phyloP scores from a whole-genome alignment of 2,329 filamentous ascomycete species.

The Magnaporthiopsis rhizophila region DNA sequence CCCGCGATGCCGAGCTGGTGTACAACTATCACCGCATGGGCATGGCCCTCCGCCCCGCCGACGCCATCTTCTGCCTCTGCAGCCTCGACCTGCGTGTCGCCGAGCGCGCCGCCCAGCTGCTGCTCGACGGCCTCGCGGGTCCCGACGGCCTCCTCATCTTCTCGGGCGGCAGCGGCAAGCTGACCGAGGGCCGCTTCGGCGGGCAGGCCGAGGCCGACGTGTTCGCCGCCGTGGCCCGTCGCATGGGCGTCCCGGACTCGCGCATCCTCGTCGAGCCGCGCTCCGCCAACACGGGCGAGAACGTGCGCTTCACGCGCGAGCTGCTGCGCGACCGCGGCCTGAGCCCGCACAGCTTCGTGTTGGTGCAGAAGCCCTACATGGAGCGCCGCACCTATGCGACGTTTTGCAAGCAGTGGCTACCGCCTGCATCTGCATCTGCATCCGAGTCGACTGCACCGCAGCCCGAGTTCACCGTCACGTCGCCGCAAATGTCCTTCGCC shows the following conservation, averaged over 20 bases:
- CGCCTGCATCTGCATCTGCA: too few species aligned
- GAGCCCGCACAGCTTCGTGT: constrained; percentile 24
- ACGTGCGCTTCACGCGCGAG: constrained; percentile 33
- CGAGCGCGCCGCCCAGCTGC: constrained; percentile 31
- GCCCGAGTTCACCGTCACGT: constrained; percentile 31
- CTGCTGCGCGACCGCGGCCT: constrained; percentile 23
- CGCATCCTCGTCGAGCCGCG: constrained; percentile 30
- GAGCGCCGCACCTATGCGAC: constrained; percentile 37
- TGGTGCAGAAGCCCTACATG: constrained; percentile 43
- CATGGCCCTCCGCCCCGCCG: constrained; percentile 26
- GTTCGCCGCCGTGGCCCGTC: constrained; percentile 31
- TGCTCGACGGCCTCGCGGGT: constrained; percentile 28
- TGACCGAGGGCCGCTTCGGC: constrained; percentile 30
- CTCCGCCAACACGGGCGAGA: constrained; percentile 39
- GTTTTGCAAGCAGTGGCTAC: constrained; percentile 38
- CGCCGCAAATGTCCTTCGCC: constrained; percentile 28
- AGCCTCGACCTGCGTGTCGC: constrained; percentile 38
- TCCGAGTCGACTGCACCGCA: too few species aligned
- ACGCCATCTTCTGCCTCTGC: constrained; percentile 39
- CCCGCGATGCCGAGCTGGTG: constrained; percentile 26
- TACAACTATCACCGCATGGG: constrained; percentile 37
- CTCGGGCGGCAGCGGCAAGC: constrained; percentile 32
- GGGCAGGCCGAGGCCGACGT: constrained; percentile 33
- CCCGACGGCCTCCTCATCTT: constrained; percentile 28
- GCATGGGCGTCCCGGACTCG: constrained; percentile 29